phyloP scores from a whole-genome alignment of 2,329 filamentous ascomycete species.

The Aspergillus costaricaensis region DNA sequence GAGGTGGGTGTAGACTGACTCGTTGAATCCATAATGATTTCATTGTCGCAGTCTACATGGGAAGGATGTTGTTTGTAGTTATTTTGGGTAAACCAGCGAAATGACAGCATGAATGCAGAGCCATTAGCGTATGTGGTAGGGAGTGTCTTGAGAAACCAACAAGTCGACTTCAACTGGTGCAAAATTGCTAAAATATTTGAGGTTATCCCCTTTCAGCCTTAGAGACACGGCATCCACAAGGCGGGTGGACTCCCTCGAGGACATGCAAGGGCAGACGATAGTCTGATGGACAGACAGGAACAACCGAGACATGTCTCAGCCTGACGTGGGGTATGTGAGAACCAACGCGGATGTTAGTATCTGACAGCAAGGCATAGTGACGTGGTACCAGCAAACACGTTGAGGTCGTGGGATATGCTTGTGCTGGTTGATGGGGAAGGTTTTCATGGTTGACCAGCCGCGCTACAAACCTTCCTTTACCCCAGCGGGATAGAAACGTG shows the following conservation, averaged over 20 bases:
- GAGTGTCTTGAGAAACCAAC: too few relatives aligned
- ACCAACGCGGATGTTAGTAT: not conserved
- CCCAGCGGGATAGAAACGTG: not conserved
- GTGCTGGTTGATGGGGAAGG: not conserved
- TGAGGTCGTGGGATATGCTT: not conserved
- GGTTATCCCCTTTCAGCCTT: not conserved
- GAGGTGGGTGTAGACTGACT: too few relatives aligned
- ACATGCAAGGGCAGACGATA: not conserved
- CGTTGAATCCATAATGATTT: too few relatives aligned
- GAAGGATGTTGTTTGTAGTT: too few relatives aligned
- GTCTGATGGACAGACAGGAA: not conserved
- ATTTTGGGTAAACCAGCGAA: too few relatives aligned
- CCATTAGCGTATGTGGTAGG: too few relatives aligned
- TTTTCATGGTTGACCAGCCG: not conserved
- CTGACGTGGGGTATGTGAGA: not conserved
- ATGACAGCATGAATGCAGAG: too few relatives aligned
- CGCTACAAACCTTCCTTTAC: not conserved
- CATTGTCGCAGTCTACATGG: too few relatives aligned
- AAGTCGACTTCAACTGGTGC: not conserved
- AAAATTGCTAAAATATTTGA: not conserved
- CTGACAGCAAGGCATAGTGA: not conserved
- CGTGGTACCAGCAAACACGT: not conserved
- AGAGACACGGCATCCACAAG: not conserved
- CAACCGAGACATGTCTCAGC: not conserved
- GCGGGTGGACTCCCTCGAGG: not conserved